phyloP scores from a whole-genome alignment of 2,329 filamentous ascomycete species.

The Dactylellina cionopaga region DNA sequence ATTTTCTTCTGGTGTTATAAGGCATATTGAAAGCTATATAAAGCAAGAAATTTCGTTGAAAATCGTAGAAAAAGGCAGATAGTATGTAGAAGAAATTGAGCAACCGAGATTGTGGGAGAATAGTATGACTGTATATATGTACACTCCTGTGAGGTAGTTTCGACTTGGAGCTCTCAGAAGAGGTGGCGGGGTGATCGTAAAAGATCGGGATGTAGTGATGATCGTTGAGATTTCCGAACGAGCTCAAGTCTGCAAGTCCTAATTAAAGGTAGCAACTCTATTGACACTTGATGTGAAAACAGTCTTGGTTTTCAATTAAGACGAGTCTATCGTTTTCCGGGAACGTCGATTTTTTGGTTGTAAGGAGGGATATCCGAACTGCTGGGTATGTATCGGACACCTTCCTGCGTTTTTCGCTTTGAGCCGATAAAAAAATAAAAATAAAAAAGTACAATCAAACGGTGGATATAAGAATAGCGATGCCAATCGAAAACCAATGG shows the following conservation, averaged over 20 bases:
- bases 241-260: constrained; percentile 41
- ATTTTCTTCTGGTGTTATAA: constrained; percentile 97
- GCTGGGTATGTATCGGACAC: constrained; percentile 41
- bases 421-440: constrained; percentile 23
- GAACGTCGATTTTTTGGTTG: constrained; percentile 44
- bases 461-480: constrained; percentile 40
- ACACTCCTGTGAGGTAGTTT: constrained; percentile 15
- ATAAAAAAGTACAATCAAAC: constrained; percentile 11
- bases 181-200: constrained; percentile 33
- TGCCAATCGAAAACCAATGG: constrained; percentile 33
- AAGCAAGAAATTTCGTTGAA: constrained; percentile 28
- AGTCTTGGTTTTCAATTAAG: constrained; percentile 34
- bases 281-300: constrained; percentile 35
- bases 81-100: constrained; percentile 5
- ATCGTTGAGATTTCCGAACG: constrained; percentile 35
- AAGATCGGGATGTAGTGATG: constrained; percentile 18
- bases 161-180: constrained; percentile 32
- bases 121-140: constrained; percentile 42
- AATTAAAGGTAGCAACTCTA: constrained; percentile 31
- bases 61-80: constrained; percentile 33
- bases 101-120: constrained; percentile 14
- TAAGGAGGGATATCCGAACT: constrained; percentile 42
- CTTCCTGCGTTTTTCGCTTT: constrained; percentile 30
- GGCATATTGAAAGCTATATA: constrained; percentile 70
- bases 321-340: constrained; percentile 42